Conservation (phyloP, 306 rosid species). For the Cucurbita moschata region DNA sequence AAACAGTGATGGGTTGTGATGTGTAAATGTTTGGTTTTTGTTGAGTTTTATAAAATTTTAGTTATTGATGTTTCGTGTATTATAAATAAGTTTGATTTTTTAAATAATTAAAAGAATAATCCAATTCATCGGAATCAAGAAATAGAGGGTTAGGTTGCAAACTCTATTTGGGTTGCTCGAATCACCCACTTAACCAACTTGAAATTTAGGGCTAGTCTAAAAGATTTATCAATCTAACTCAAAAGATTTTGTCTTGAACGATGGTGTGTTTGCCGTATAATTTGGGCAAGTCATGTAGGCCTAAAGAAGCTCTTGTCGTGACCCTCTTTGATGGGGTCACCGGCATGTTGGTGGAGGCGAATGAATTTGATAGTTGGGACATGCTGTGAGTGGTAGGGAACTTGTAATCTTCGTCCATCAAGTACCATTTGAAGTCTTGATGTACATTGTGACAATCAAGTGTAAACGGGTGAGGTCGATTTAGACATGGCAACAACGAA, state of each 20-base stretch:
- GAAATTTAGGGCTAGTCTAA: no score
- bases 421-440: constrained; percentile 60
- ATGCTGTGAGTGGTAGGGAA: constrained; percentile 78
- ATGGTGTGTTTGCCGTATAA: constrained; percentile 73
- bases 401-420: constrained; percentile 44
- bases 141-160: no score
- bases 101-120: no score
- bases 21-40: no score
- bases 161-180: no score
- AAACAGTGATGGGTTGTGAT: no score
- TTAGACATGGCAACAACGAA: constrained; percentile 39
- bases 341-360: constrained; percentile 20
- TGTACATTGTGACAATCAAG: constrained; percentile 28
- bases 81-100: no score
- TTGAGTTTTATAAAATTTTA: no score
- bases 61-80: no score
- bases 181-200: no score
- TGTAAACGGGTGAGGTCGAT: constrained; percentile 25
- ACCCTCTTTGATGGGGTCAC: constrained; percentile 61
- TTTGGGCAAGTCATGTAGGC: constrained; percentile 46
- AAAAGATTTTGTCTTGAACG: constrained; percentile 48
- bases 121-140: no score
- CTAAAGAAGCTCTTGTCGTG: constrained; percentile 37
- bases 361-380: constrained; percentile 38
- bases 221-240: no score